Base-by-base conservation (phyloP, 179 eudicot genomes). In the Spergularia azorica region DNA sequence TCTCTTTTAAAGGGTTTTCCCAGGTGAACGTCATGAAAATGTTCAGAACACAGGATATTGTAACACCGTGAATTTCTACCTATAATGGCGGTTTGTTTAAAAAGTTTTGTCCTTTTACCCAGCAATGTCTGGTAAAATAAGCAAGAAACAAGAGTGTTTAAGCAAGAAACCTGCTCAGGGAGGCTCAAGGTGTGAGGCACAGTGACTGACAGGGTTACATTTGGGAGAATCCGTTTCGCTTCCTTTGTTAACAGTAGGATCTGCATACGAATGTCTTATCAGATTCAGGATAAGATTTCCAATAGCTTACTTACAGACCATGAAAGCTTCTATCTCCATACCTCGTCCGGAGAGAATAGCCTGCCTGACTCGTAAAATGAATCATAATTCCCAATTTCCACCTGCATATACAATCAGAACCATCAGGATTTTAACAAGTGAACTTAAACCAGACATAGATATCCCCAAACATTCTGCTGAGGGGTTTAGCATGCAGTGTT, bases 141-240 rank as follows among this genome's bases (percentile, higher is more conserved):
- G 48, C 7, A 20, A 14, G n/a, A 73, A 73, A 21, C 5, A 20
- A 14, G 5, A 18, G 50, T 9, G 18, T 48, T 12, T 67, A 1
- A 4, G 2, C 8, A 48, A 5, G 3, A 1, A 50, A 91, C 96
- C 94, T 92, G 97, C 68, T 92, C 98, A 17, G 94, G 97, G 36
- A 94, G 97, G 89, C 92, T 87, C 59, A 94, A 80, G 6, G 96
- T 94, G 87, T 94, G 98, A 73, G 98, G 98, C 74, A 94, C 96
- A 63, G 98, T 94, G 50, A 92, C 97, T 43, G 98, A 94, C 66
- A 94, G 85, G 13, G 87, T 70, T 60, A 92, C 81, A 39, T 84
- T 81, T 32, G 98, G 98, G 76, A 94, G 90, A 51, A 90, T 77
- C 80, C 86, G 87, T 79, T 70, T 88, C 1, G 98, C 90, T 84